Percentiles rank a stretch among this genome's conserved stretches.
These are phyloP conservation scores for Bromus sterilis DNA, from an alignment of 176 grass and related monocot genomes.

Conservation along the genomic window DNA sequence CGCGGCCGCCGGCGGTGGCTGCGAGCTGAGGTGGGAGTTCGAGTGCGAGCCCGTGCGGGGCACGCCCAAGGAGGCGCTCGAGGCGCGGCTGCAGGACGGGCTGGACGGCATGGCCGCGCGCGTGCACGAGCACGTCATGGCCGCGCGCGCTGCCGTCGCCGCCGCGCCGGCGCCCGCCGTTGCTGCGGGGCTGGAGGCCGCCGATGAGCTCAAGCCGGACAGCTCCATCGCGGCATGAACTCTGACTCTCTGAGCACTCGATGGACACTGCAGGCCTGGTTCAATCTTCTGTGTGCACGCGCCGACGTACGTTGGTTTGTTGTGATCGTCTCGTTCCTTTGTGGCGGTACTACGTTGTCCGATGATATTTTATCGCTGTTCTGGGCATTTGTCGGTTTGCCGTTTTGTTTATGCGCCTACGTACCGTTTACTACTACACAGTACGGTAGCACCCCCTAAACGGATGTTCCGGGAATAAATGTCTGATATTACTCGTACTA, in stretches of 20 bases:
- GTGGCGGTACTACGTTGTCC: neutral
- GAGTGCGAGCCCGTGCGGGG: slow-evolving; percentile 42
- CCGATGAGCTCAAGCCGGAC: slow-evolving; percentile 27
- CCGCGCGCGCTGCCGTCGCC: neutral
- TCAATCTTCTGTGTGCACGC: neutral
- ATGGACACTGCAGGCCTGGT: too few species aligned
- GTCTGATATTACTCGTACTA: neutral
- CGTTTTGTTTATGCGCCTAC: neutral
- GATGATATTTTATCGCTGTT: neutral
- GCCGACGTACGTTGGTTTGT: too few species aligned
- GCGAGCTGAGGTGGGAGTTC: slow-evolving; percentile 52
- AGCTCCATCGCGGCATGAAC: slow-evolving; percentile 36
- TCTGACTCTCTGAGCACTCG: neutral
- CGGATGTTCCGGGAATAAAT: neutral
- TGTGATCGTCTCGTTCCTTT: neutral
- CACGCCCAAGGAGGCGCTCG: slow-evolving; percentile 36
- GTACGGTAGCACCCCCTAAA: neutral
- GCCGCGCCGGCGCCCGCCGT: neutral
- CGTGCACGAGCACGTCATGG: slow-evolving; percentile 18
- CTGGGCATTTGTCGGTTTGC: neutral
- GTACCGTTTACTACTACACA: neutral
- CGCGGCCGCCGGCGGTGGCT: neutral
- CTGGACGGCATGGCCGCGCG: slow-evolving; percentile 42
- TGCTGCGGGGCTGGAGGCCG: neutral
- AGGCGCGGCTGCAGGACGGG: slow-evolving; percentile 37